Conservation (phyloP, 805 yeast genomes). For the Debaryomyces hansenii region DNA sequence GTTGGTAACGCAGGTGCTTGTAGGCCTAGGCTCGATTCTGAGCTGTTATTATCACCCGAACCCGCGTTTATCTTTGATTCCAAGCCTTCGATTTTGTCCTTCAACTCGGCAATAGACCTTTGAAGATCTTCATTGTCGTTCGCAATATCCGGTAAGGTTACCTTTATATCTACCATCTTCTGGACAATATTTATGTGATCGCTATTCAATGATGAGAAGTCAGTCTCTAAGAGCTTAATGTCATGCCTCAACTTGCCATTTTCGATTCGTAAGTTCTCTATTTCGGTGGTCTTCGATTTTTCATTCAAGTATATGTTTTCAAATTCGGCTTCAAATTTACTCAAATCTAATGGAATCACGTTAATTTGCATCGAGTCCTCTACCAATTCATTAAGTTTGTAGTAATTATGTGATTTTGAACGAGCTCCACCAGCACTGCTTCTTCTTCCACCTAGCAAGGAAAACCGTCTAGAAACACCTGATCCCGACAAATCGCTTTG, state of each 20-base stretch:
- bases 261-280: constrained; percentile 55
- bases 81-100: constrained; percentile 38
- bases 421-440: not conserved
- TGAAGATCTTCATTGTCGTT: constrained; percentile 71
- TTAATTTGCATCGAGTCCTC: constrained; percentile 73
- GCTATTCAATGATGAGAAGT: constrained; percentile 65
- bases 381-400: constrained; percentile 73
- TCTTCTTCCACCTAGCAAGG: constrained; percentile 24
- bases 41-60: constrained; percentile 3
- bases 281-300: constrained; percentile 60
- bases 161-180: constrained; percentile 78
- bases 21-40: constrained; percentile 5
- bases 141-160: constrained; percentile 67
- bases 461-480: constrained; percentile 19
- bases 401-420: constrained; percentile 27
- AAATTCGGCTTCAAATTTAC: constrained; percentile 72
- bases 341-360: constrained; percentile 69
- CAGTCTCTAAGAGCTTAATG: constrained; percentile 68
- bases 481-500: constrained; percentile 5
- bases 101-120: constrained; percentile 37
- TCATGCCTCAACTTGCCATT: constrained; percentile 76
- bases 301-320: constrained; percentile 71
- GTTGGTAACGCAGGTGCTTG: constrained; percentile 27
- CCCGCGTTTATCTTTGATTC: constrained; percentile 31
- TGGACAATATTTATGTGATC: constrained; percentile 89